Base-by-base conservation (phyloP, 176 grass and related monocot genomes). In the Chrysopogon serrulatus region DNA sequence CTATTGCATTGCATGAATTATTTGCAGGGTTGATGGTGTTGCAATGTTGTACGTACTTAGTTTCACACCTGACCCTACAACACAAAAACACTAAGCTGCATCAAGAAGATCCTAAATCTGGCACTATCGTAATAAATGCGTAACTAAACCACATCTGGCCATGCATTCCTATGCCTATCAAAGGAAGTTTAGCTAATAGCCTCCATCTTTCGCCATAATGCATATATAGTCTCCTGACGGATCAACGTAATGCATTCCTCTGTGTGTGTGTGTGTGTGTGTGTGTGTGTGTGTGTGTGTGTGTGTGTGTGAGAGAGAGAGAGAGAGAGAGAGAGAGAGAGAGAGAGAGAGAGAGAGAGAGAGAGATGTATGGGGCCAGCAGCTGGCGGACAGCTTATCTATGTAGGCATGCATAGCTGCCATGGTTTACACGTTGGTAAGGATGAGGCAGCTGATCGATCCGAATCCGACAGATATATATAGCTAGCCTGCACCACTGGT, bases 371-470 rank as follows among this genome's bases (percentile, higher is more conserved):
- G 27, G 59, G 15, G 62, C 5, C 27, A 18, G 30, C 4, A 11
- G 15, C n/a, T n/a, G n/a, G n/a, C n/a, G 30, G 0, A 15, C n/a
- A 24, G 6, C 2, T 40, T n/a, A n/a, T 68, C 8, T 24, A 68
- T 14, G 17, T 3, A 67, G 30, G 30, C 28, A 51, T 5, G 8
- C 7, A 45, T 30, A 28, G 70, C 26, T 15, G 16, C 81, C 71
- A 66, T 84, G 71, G 71, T 84, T 84, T 76, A 51, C 61, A 78
- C 27, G 54, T 53, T 83, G 65, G 67, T 23, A 66, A 66, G 41
- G 40, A 70, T 70, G 67, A 42, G 24, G 30, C 11, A 62, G 59
- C 10, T 26, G 56, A 60, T 5, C 5, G 9, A 8, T 7, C 3
- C 34, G 71, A 80, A 76, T 68, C 63, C 73, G 74, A 57, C 83